These are phyloP conservation scores for Colletotrichum karsti DNA, from an alignment of 2,329 filamentous ascomycete species.

Conservation along the genomic window DNA sequence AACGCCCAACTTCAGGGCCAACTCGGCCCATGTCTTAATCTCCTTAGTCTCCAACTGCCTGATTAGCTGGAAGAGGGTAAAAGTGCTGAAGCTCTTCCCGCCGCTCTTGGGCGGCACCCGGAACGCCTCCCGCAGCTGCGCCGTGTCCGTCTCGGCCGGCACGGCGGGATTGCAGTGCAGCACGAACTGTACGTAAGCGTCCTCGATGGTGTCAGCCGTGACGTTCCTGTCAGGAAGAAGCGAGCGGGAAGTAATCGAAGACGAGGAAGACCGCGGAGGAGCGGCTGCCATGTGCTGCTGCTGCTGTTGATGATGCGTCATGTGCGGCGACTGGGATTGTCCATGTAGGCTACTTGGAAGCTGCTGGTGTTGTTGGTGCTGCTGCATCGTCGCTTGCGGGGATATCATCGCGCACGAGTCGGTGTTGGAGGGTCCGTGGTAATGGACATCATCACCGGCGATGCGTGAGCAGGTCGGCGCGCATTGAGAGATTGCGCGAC, in stretches of 20 bases:
- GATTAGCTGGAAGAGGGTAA: conserved; percentile 80
- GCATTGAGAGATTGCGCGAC: conserved; percentile 9
- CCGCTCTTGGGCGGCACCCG: conserved; percentile 85
- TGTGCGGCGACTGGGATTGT: conserved; percentile 13
- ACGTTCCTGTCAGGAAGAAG: conserved; percentile 74
- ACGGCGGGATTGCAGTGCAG: conserved; percentile 91
- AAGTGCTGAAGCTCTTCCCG: conserved; percentile 85
- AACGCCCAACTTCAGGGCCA: conserved; percentile 88
- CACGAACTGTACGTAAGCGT: conserved; percentile 86
- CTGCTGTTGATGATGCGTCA: not conserved
- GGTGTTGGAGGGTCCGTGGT: not conserved
- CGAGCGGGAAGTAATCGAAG: not conserved
- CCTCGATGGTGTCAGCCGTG: conserved; percentile 75
- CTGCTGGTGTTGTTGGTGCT: not conserved
- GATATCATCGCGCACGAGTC: conserved; percentile 18
- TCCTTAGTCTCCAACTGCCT: conserved; percentile 81
- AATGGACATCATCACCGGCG: conserved; percentile 13
- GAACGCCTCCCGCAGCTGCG: conserved; percentile 78
- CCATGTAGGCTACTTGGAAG: not conserved
- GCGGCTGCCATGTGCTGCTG: not conserved
- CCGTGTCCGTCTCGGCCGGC: conserved; percentile 72
- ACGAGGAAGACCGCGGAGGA: not conserved
- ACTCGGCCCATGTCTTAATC: conserved; percentile 91
- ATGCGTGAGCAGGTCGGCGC: not conserved
- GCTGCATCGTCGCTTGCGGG: conserved; percentile 12